Percentiles rank a stretch among this genome's conserved stretches.
Evolutionary conservation across 352 stramenopile genomes (phyloP).

Genomic region (Globisporangium sylvaticum): DNA sequence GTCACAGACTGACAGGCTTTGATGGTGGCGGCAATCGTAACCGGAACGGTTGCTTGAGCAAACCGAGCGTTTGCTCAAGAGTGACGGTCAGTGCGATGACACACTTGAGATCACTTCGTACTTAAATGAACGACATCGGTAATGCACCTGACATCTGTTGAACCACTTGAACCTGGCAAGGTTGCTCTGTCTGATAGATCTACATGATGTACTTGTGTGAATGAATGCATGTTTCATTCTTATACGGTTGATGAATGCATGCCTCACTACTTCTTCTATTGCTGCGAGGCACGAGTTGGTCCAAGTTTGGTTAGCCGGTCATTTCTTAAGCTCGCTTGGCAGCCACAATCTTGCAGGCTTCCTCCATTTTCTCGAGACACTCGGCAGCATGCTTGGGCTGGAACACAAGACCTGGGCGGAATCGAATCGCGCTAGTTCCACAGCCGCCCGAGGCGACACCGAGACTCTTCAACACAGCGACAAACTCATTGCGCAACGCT

Average conservation of each 20-base stretch:
- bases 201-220: too few relatives aligned
- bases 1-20: neutral
- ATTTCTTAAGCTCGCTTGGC: slow-evolving; percentile 8
- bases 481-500: slow-evolving; percentile 57
- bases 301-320: neutral
- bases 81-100: neutral
- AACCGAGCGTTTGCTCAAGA: neutral
- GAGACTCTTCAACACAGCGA: slow-evolving; percentile 51
- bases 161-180: too few relatives aligned
- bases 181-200: too few relatives aligned
- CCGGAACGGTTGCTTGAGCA: neutral
- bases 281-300: neutral
- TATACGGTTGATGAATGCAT: neutral
- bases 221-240: neutral
- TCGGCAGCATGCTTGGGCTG: slow-evolving; percentile 71
- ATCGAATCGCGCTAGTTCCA: slow-evolving; percentile 63
- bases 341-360: slow-evolving; percentile 37
- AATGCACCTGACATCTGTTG: too few relatives aligned
- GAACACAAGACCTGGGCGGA: slow-evolving; percentile 75
- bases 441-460: slow-evolving; percentile 67
- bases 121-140: neutral
- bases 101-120: neutral
- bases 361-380: slow-evolving; percentile 67
- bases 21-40: neutral
- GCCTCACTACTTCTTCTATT: neutral